These are phyloP conservation scores for Pontederia crassipes DNA, from an alignment of 176 grass and related monocot genomes.

Conservation along the genomic window DNA sequence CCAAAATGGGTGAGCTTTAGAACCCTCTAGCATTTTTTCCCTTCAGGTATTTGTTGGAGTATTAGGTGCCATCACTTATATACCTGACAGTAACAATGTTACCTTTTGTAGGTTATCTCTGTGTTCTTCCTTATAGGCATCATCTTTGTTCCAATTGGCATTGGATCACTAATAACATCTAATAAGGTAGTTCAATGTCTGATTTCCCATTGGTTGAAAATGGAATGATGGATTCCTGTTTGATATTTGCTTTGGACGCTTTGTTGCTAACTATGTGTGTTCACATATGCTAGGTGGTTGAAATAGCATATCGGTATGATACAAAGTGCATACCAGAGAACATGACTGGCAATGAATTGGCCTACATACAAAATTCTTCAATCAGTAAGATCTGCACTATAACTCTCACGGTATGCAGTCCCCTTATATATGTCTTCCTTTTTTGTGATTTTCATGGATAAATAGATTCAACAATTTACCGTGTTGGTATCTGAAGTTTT, in stretches of 20 bases:
- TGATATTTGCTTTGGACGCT: background rate
- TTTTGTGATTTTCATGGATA: constrained; percentile 5
- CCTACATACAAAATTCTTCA: constrained; percentile 36
- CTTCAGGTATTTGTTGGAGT: too few relatives aligned
- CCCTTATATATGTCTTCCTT: background rate
- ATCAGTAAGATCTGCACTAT: constrained; percentile 45
- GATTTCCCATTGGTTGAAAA: background rate
- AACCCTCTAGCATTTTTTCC: background rate
- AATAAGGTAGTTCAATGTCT: constrained; percentile 15
- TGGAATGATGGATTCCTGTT: background rate
- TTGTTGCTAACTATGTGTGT: background rate
- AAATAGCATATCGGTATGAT: constrained; percentile 54
- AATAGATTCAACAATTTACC: too few relatives aligned
- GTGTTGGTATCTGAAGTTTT: too few relatives aligned
- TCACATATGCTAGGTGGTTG: constrained; percentile 36
- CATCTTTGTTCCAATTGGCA: constrained; percentile 20
- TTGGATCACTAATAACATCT: constrained; percentile 18
- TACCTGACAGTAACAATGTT: background rate
- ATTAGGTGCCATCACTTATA: background rate
- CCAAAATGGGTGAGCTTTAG: constrained; percentile 12
- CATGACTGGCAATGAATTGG: constrained; percentile 46
- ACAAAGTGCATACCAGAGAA: constrained; percentile 37
- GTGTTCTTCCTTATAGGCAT: constrained; percentile 17
- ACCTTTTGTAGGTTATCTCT: constrained; percentile 21
- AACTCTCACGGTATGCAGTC: constrained; percentile 33